Percentiles rank a stretch among this genome's conserved stretches.
Conservation (phyloP, 1,139 yeast species). For the Candida albicans region DNA sequence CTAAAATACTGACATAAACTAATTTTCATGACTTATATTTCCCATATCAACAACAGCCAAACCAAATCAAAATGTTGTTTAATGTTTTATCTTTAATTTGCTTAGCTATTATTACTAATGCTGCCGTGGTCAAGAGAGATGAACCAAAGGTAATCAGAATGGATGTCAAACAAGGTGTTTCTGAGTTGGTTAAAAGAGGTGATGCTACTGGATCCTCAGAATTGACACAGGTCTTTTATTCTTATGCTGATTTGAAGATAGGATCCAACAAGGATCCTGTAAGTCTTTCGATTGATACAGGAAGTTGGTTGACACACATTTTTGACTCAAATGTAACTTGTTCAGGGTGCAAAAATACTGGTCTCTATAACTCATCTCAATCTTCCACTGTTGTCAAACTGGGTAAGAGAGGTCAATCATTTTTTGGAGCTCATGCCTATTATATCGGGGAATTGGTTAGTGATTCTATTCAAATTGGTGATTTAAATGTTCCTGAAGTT, state of each 20-base stretch:
- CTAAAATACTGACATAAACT: too few relatives aligned
- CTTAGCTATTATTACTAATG: too few relatives aligned
- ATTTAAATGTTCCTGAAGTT: neutral
- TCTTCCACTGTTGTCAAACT: neutral
- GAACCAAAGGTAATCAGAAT: too few relatives aligned
- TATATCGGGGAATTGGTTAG: constrained; percentile 3
- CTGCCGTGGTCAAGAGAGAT: too few relatives aligned
- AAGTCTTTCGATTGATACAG: constrained; percentile 1
- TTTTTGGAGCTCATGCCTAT: constrained; percentile 1
- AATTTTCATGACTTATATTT: too few relatives aligned
- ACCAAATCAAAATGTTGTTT: too few relatives aligned
- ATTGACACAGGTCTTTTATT: neutral
- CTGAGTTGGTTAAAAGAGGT: too few relatives aligned
- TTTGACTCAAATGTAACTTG: constrained; percentile 1
- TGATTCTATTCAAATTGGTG: constrained; percentile 1
- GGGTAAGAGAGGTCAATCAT: neutral
- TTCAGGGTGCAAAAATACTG: neutral
- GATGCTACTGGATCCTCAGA: too few relatives aligned
- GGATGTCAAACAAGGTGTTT: too few relatives aligned
- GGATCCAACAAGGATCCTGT: constrained; percentile 3
- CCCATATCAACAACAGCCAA: too few relatives aligned
- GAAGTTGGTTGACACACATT: constrained; percentile 2
- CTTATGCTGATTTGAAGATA: neutral
- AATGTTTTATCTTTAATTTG: too few relatives aligned
- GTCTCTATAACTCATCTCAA: constrained; percentile 1